Evolutionary conservation across 345 rosid genomes (phyloP).

Genomic region (Eucalyptus pauciflora): DNA sequence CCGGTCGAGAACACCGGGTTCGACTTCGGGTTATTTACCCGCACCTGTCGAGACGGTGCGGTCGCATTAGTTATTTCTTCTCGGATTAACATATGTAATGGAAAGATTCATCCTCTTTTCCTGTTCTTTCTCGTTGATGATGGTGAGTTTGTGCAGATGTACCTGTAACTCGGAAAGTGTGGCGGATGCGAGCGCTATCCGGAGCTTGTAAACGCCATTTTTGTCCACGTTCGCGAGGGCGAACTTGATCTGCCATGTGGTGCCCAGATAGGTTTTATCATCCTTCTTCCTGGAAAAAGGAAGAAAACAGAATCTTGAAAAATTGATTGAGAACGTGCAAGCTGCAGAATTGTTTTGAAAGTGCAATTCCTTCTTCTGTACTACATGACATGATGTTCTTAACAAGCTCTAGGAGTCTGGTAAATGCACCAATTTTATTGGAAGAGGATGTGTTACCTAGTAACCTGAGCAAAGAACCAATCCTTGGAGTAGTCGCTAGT

Average conservation of each 20-base stretch:
- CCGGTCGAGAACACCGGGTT: constrained; percentile 51
- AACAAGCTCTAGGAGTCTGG: background rate
- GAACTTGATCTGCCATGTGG: constrained; percentile 78
- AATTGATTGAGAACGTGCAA: background rate
- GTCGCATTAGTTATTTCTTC: background rate
- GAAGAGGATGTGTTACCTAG: constrained; percentile 26
- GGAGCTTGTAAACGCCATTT: constrained; percentile 30
- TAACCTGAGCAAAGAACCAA: constrained; percentile 78
- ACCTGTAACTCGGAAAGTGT: constrained; percentile 69
- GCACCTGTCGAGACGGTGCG: constrained; percentile 16
- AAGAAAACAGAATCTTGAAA: background rate
- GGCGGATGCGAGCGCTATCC: constrained; percentile 71
- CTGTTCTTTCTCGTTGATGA: background rate
- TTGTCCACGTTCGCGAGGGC: constrained; percentile 19
- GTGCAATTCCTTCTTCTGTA: background rate
- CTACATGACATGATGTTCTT: background rate
- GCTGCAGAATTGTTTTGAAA: background rate
- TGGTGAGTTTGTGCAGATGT: background rate
- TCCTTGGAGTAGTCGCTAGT: constrained; percentile 55
- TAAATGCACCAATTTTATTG: background rate
- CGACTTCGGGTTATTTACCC: constrained; percentile 34
- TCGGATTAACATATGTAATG: background rate
- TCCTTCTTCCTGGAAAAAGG: constrained; percentile 26
- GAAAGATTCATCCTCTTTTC: background rate
- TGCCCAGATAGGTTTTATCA: constrained; percentile 28